Evolutionary conservation across 768 basidiomycete species (phyloP), one percentile per base, ranked within the genome.

Genomic region (Punctularia strigosozonata): DNA sequence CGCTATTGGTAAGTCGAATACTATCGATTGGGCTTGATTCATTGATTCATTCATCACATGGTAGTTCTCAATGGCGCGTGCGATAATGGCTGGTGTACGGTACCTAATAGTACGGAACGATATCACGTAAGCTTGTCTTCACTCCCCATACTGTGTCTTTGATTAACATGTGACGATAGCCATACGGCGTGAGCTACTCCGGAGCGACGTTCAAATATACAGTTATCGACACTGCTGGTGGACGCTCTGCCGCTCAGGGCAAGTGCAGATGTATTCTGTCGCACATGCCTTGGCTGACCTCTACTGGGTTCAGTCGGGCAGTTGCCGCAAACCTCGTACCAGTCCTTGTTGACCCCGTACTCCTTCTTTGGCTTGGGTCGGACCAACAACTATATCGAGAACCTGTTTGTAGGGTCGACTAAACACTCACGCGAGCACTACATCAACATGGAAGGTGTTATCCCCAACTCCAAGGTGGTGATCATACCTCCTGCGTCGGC

Each of bases 381-480:
- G 30, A 98, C 92, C 13, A 99, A 99, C 60, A 99, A 99, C 57
- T 99, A 99, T 61, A 91, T 99, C 51, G 95, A 99, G 68, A 97
- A 97, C 57, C 71, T 99, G 2, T 95, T 95, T 55, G 86, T 98
- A 15, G 95, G 95, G 13, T 81, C 89, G 4, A 94, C 91, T 5
- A 69, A 85, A 22, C 79, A 87, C 43, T 56, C 67, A 0, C 54
- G 65, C 25, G 54, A 77, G 24, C 26, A 28, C 15, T 28, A 28
- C 26, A 35, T 35, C 33, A 80, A 83, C 54, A 82, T 98, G 72
- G 95, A 98, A 54, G 92, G 92, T 20, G 82, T 99, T 24, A 91
- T 99, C 32, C 95, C 95, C 0, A 98, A 99, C 56, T 95, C 91
- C 3, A 89, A 90, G 46, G 77, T 99, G 12, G 82, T 98, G n/a